These are phyloP conservation scores for Pseudognaphalium luteoalbum DNA, from an alignment of 129 eudicot genomes.

Conservation along the genomic window DNA sequence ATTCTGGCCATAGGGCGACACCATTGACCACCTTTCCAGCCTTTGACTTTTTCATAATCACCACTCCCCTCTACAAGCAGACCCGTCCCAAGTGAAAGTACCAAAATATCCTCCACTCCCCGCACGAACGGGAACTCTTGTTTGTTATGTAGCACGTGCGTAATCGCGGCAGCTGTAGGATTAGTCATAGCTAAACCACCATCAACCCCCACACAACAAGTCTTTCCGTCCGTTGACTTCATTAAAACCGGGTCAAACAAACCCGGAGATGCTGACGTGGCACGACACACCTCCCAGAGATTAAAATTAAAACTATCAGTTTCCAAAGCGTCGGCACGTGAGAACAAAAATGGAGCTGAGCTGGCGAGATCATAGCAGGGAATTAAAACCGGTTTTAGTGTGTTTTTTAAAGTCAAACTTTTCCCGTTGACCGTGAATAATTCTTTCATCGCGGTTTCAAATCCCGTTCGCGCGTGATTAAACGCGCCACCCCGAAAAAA, in stretches of 20 bases:
- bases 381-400: slow-evolving; percentile 80
- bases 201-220: slow-evolving; percentile 73
- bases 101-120: slow-evolving; percentile 95
- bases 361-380: slow-evolving; percentile 92
- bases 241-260: slow-evolving; percentile 69
- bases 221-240: slow-evolving; percentile 79
- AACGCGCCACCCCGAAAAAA: slow-evolving; percentile 27
- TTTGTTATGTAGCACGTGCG: slow-evolving; percentile 92
- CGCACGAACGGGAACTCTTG: slow-evolving; percentile 93
- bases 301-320: slow-evolving; percentile 74
- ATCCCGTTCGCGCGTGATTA: slow-evolving; percentile 33
- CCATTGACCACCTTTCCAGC: slow-evolving; percentile 82
- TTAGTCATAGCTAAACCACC: slow-evolving; percentile 90
- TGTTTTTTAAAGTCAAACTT: slow-evolving; percentile 68
- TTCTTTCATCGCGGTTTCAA: slow-evolving; percentile 68
- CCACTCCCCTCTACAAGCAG: slow-evolving; percentile 67
- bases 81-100: slow-evolving; percentile 87
- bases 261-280: slow-evolving; percentile 90
- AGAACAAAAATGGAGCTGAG: slow-evolving; percentile 84
- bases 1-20: slow-evolving; percentile 87
- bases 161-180: slow-evolving; percentile 96
- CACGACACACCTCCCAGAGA: slow-evolving; percentile 90
- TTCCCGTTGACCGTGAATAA: slow-evolving; percentile 56
- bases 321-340: slow-evolving; percentile 93
- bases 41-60: slow-evolving; percentile 57